phyloP scores from a whole-genome alignment of 73 alveolate genomes.

The Tetrahymena malaccensis region DNA sequence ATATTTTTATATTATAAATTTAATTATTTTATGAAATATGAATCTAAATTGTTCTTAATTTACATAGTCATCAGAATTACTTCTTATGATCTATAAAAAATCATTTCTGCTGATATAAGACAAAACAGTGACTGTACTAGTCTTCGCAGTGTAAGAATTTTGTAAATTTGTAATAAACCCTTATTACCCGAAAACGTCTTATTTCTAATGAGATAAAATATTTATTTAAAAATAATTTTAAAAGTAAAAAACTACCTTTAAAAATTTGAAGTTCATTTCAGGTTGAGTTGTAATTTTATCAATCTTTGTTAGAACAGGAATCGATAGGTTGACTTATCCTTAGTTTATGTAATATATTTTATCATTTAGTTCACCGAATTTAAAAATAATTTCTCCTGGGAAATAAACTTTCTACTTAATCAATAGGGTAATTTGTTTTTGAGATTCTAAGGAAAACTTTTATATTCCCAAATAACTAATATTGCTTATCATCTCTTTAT shows the following conservation, averaged over 20 bases:
- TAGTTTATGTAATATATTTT: background rate
- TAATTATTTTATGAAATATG: too few relatives aligned
- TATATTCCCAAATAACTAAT: background rate
- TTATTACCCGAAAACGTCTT: background rate
- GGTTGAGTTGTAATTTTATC: background rate
- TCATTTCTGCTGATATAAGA: background rate
- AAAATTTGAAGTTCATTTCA: background rate
- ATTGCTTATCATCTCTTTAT: background rate
- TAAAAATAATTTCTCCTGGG: background rate
- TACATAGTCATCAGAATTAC: background rate
- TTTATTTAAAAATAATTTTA: background rate
- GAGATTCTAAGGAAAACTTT: background rate
- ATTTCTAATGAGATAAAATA: background rate
- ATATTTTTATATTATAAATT: too few relatives aligned
- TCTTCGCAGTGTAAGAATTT: background rate
- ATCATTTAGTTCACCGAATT: background rate
- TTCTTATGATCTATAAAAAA: background rate
- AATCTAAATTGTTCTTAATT: too few relatives aligned
- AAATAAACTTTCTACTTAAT: background rate
- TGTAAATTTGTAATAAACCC: background rate
- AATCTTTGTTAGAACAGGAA: background rate
- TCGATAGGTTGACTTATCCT: background rate
- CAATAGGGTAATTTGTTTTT: background rate
- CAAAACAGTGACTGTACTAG: background rate
- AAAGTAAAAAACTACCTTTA: background rate